A percentile compares a stretch with the other conserved stretches of the same genome.
Evolutionary conservation across 1,284 basidiomycete species (phyloP).

Genomic region (Phellopilus nigrolimitatus): DNA sequence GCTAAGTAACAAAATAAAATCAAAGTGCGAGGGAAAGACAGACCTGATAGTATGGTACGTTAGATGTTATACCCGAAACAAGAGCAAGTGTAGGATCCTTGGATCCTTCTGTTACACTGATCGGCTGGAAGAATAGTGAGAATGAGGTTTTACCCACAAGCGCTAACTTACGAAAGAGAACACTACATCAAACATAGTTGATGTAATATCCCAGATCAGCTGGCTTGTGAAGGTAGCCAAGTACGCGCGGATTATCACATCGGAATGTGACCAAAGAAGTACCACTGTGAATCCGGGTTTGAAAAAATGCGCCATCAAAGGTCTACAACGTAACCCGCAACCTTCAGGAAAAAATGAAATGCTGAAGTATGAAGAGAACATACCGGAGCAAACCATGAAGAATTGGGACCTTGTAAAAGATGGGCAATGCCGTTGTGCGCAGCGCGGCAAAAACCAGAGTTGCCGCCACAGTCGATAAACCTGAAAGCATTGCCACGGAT

Average conservation of each 20-base stretch:
- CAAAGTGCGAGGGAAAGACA: not conserved
- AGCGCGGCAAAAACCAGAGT: constrained; percentile 39
- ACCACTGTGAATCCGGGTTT: constrained; percentile 50
- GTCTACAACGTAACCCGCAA: constrained; percentile 32
- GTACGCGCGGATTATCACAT: constrained; percentile 44
- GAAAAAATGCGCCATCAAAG: constrained; percentile 59
- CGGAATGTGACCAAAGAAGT: constrained; percentile 42
- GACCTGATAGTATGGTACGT: constrained; percentile 30
- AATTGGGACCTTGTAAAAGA: constrained; percentile 50
- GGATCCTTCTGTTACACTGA: not conserved
- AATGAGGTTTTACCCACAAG: not conserved
- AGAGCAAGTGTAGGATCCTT: constrained; percentile 13
- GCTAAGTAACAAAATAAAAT: not conserved
- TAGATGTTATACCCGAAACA: constrained; percentile 21
- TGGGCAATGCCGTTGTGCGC: constrained; percentile 42
- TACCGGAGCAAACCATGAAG: constrained; percentile 39
- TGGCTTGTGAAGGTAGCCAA: constrained; percentile 46
- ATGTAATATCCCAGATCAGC: constrained; percentile 56
- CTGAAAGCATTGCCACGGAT: constrained; percentile 37
- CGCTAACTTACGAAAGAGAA: constrained; percentile 39
- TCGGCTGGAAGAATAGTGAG: constrained; percentile 10
- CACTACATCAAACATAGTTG: constrained; percentile 50
- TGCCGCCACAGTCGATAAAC: constrained; percentile 36
- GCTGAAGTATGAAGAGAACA: not conserved
- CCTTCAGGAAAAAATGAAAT: not conserved